phyloP scores from a whole-genome alignment of 2,329 filamentous ascomycete genomes.

The Fusarium sp. region DNA sequence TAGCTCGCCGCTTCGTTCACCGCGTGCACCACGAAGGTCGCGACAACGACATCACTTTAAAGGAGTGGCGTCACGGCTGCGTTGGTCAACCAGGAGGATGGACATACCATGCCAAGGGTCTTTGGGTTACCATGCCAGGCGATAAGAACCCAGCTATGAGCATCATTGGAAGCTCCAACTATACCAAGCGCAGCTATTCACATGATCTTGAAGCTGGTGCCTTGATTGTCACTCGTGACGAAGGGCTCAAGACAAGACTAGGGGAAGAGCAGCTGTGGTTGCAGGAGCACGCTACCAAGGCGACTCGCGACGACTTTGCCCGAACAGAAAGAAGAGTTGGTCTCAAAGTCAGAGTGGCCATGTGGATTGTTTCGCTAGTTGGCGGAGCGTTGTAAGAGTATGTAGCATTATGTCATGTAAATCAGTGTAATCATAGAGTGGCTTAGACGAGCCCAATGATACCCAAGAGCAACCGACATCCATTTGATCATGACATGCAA shows the following conservation, averaged over 20 bases:
- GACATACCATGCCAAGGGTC: constrained; percentile 98
- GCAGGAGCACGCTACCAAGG: constrained; percentile 74
- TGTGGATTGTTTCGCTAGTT: constrained; percentile 91
- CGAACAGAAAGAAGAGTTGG: constrained; percentile 85
- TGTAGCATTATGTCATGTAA: constrained; percentile 23
- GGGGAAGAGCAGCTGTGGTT: constrained; percentile 84
- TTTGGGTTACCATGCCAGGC: constrained; percentile 84
- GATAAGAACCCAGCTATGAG: constrained; percentile 78
- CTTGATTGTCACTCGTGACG: constrained; percentile 83
- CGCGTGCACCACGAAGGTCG: constrained; percentile 59
- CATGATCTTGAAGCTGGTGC: constrained; percentile 92
- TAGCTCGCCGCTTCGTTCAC: constrained; percentile 83
- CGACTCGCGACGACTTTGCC: constrained; percentile 82
- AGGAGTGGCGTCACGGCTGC: constrained; percentile 88
- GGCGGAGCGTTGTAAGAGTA: constrained; percentile 80
- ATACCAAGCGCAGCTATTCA: constrained; percentile 92
- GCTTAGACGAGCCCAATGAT: constrained; percentile 18
- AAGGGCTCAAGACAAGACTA: constrained; percentile 76
- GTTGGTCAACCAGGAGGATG: constrained; percentile 86
- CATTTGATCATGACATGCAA: constrained; percentile 2
- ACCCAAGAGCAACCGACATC: constrained; percentile 12
- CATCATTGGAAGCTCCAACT: constrained; percentile 92
- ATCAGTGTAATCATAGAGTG: constrained; percentile 23
- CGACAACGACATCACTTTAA: constrained; percentile 73
- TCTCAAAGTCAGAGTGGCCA: constrained; percentile 84